These are phyloP conservation scores for Fagopyrum tataricum DNA, from an alignment of 148 eudicot species.

Conservation along the genomic window DNA sequence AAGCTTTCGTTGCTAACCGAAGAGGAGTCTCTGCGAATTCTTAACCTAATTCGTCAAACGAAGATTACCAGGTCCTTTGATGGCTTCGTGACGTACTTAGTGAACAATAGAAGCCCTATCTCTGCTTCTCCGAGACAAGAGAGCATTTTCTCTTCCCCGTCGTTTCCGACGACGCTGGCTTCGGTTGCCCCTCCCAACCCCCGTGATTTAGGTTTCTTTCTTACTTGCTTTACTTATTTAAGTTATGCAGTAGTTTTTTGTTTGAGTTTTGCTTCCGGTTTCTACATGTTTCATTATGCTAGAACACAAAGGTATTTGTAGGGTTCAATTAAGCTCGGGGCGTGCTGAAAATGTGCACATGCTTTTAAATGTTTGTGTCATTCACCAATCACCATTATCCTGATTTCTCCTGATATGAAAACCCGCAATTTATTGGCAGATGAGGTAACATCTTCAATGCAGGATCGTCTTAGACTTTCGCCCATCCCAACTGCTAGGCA, in stretches of 20 bases:
- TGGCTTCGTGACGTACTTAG: not conserved
- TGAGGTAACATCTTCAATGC: not conserved
- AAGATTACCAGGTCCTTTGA: slow-evolving; percentile 3
- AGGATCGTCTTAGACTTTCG: not conserved
- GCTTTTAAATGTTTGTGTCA: not conserved
- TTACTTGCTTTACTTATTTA: no score
- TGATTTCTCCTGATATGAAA: not conserved
- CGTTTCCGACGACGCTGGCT: not conserved
- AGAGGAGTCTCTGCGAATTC: not conserved
- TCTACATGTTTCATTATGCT: no score
- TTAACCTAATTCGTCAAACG: not conserved
- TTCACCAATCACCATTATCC: not conserved
- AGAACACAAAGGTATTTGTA: no score
- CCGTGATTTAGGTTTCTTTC: no score
- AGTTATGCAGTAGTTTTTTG: no score
- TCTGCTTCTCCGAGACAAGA: not conserved
- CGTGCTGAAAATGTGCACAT: no score
- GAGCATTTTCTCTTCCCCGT: slow-evolving; percentile 4
- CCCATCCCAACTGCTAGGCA: not conserved
- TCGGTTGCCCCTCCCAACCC: no score
- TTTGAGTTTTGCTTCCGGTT: no score
- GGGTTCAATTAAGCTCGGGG: no score
- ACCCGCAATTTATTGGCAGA: not conserved
- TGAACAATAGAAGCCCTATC: not conserved
- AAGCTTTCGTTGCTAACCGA: not conserved